These are phyloP conservation scores for Fraxinus americana DNA, from an alignment of 257 asterid genomes.

Conservation along the genomic window DNA sequence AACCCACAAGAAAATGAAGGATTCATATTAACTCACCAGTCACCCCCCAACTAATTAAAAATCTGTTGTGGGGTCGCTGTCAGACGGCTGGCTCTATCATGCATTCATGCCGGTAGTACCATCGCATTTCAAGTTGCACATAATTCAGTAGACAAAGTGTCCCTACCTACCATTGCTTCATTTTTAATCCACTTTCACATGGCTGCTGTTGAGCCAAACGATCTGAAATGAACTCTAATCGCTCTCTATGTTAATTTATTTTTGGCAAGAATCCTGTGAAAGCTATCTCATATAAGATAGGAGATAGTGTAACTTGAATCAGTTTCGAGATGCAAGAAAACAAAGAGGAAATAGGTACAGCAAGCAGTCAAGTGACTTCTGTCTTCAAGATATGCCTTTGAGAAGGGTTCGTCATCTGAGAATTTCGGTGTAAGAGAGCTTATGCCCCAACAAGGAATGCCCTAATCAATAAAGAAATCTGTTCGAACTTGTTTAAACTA, in stretches of 20 bases:
- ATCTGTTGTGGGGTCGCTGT: constrained; percentile 37
- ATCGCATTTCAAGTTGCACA: constrained; percentile 24
- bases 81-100: constrained; percentile 17
- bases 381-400: neutral
- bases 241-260: no score
- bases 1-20: neutral
- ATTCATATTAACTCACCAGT: constrained; percentile 7
- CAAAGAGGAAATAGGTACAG: no score
- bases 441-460: no score
- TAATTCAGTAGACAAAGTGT: neutral
- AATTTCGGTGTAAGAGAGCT: no score
- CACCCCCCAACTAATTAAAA: constrained; percentile 8
- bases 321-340: no score
- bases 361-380: no score
- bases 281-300: no score
- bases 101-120: constrained; percentile 39
- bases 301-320: no score
- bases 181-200: constrained; percentile 12
- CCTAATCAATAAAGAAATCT: no score
- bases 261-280: no score
- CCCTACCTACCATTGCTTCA: constrained; percentile 30
- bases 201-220: neutral
- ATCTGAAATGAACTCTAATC: neutral
- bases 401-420: neutral
- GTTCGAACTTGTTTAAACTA: no score